Evolutionary conservation across 139 green algal species (phyloP).

Genomic region (Yamagishiella unicocca): DNA sequence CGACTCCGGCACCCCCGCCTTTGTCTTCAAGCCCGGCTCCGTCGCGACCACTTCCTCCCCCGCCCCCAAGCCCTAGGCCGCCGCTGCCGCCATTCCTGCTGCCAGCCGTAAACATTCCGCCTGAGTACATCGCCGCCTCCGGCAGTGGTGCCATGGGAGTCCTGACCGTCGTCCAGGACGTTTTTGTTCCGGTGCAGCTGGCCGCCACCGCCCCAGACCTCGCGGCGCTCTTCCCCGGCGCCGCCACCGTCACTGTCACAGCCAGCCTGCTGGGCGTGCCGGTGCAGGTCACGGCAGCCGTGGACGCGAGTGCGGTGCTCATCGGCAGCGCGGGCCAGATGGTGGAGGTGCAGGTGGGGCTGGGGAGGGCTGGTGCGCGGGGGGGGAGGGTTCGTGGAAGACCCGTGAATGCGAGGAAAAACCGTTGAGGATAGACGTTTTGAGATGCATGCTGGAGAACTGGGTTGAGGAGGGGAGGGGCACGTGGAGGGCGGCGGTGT

Average conservation of each 20-base stretch:
- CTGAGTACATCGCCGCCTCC: not conserved
- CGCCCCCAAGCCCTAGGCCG: not conserved
- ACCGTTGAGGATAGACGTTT: too few relatives aligned
- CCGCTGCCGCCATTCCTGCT: not conserved
- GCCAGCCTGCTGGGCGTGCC: not conserved
- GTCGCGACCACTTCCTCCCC: not conserved
- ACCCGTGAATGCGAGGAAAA: too few relatives aligned
- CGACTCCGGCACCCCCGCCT: not conserved
- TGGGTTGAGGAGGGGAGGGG: too few relatives aligned
- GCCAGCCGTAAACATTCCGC: not conserved
- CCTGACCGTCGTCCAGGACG: not conserved
- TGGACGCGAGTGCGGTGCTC: not conserved
- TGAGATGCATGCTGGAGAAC: too few relatives aligned
- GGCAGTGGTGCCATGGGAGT: not conserved
- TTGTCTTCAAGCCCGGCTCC: not conserved
- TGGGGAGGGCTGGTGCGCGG: too few relatives aligned
- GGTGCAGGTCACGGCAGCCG: not conserved
- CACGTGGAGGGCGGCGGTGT: too few relatives aligned
- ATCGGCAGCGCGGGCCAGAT: not conserved
- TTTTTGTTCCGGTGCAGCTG: not conserved
- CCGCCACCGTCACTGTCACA: not conserved
- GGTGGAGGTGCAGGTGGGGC: conserved; percentile 1
- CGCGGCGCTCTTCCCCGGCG: not conserved
- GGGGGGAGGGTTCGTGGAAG: too few relatives aligned
- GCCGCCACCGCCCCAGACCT: not conserved